phyloP scores from a whole-genome alignment of 129 eudicot genomes.

The Oenanthe sinensis region DNA sequence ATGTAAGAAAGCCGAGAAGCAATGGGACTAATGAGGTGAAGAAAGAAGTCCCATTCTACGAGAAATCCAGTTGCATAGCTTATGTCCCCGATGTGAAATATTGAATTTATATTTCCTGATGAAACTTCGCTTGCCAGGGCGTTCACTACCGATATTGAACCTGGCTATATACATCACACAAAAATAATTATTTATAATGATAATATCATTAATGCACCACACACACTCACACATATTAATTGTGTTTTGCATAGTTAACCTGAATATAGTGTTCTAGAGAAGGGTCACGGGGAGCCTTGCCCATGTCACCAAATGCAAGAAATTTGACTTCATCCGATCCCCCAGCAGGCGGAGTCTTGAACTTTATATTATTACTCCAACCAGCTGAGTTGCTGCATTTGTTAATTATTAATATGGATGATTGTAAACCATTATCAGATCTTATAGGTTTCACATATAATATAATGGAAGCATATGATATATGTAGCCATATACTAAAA shows the following conservation, averaged over 20 bases:
- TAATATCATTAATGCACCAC: not conserved
- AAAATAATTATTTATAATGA: not conserved
- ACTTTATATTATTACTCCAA: constrained; percentile 55
- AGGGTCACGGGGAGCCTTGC: constrained; percentile 84
- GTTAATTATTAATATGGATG: not conserved
- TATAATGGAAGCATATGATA: too few species aligned
- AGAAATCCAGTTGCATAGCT: constrained; percentile 90
- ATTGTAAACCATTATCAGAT: not conserved
- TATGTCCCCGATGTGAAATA: constrained; percentile 91
- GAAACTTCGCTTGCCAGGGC: constrained; percentile 63
- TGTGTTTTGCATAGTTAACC: constrained; percentile 23
- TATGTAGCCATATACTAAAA: too few species aligned
- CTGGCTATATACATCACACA: constrained; percentile 42
- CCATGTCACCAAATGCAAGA: constrained; percentile 90
- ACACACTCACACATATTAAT: not conserved
- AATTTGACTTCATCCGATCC: constrained; percentile 66
- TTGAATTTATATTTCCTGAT: constrained; percentile 51
- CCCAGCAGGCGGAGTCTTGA: constrained; percentile 64
- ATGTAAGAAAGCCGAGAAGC: constrained; percentile 76
- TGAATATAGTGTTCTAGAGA: constrained; percentile 85
- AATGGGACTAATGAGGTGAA: constrained; percentile 61
- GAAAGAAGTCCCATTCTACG: constrained; percentile 92
- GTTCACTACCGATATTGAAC: constrained; percentile 53
- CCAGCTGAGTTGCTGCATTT: constrained; percentile 52
- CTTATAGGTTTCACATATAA: too few species aligned